These are phyloP conservation scores for Scedosporium aurantiacum DNA, from an alignment of 2,329 filamentous ascomycete species.

Conservation along the genomic window DNA sequence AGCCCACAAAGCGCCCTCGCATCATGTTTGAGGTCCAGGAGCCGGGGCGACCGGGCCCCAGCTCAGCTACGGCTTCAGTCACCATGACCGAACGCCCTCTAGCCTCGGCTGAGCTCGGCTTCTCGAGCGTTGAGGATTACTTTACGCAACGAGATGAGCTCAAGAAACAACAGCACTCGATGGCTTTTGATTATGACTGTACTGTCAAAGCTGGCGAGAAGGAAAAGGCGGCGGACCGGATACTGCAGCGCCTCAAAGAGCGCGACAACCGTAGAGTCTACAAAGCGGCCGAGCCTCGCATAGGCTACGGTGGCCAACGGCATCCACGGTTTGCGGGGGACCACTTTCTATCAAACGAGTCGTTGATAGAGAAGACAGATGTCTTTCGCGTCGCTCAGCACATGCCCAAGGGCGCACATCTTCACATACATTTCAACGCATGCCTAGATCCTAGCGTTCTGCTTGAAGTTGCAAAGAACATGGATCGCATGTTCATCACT, in stretches of 20 bases:
- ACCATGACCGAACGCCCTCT: neutral
- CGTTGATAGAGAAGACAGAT: slow-evolving; percentile 42
- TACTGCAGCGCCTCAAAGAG: slow-evolving; percentile 26
- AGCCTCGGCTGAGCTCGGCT: neutral
- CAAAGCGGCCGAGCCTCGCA: slow-evolving; percentile 16
- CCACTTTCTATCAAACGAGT: slow-evolving; percentile 46
- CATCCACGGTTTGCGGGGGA: slow-evolving; percentile 38
- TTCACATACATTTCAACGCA: slow-evolving; percentile 73
- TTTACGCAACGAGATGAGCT: slow-evolving; percentile 18
- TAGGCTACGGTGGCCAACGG: slow-evolving; percentile 30
- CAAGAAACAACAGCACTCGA: slow-evolving; percentile 19
- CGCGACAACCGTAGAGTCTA: slow-evolving; percentile 27
- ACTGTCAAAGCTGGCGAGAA: slow-evolving; percentile 18
- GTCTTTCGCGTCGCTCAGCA: slow-evolving; percentile 43
- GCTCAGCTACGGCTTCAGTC: neutral
- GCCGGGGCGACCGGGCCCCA: neutral
- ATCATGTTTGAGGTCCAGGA: neutral
- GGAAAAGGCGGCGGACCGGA: slow-evolving; percentile 26
- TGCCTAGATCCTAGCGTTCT: slow-evolving; percentile 52
- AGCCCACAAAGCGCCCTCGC: neutral
- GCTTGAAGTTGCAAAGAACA: slow-evolving; percentile 40
- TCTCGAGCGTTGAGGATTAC: slow-evolving; percentile 18
- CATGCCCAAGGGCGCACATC: slow-evolving; percentile 61
- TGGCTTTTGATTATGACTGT: slow-evolving; percentile 30
- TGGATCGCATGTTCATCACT: slow-evolving; percentile 59